These are phyloP conservation scores for Fusarium sp. DNA, from an alignment of 2,329 filamentous ascomycete genomes.

Conservation along the genomic window DNA sequence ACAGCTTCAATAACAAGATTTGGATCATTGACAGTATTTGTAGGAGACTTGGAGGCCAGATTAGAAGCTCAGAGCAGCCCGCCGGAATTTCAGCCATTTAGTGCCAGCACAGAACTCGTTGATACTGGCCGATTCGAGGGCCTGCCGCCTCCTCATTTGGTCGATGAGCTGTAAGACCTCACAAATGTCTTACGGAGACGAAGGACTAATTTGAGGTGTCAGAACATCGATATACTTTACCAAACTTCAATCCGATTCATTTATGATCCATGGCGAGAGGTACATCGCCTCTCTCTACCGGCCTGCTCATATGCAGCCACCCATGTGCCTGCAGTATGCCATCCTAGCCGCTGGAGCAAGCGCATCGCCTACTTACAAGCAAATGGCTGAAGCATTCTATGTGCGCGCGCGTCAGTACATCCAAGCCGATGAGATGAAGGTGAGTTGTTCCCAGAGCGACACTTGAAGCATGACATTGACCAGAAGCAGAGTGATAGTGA, in stretches of 20 bases:
- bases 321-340: slow-evolving; percentile 81
- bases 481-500: slow-evolving; percentile 56
- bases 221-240: slow-evolving; percentile 67
- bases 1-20: accelerated
- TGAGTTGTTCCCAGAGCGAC: slow-evolving; percentile 29
- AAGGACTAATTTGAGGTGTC: accelerated
- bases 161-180: slow-evolving; percentile 26
- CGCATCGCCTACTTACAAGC: slow-evolving; percentile 73
- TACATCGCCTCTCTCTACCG: slow-evolving; percentile 77
- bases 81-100: background rate
- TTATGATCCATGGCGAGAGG: slow-evolving; percentile 78
- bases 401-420: slow-evolving; percentile 82
- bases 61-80: slow-evolving; percentile 11
- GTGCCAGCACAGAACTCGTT: slow-evolving; percentile 16
- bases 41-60: slow-evolving; percentile 51
- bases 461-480: slow-evolving; percentile 63
- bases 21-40: background rate
- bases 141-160: slow-evolving; percentile 19
- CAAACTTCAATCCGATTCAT: slow-evolving; percentile 74
- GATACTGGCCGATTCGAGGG: slow-evolving; percentile 30
- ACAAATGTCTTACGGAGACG: accelerated
- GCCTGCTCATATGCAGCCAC: slow-evolving; percentile 77
- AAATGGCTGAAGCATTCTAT: slow-evolving; percentile 80
- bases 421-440: slow-evolving; percentile 82
- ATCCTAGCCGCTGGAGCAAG: slow-evolving; percentile 81